Evolutionary conservation across 2,329 filamentous ascomycete genomes (phyloP), one percentile per base, ranked within the genome.

Genomic region (Ophiostoma triangulosporum): DNA sequence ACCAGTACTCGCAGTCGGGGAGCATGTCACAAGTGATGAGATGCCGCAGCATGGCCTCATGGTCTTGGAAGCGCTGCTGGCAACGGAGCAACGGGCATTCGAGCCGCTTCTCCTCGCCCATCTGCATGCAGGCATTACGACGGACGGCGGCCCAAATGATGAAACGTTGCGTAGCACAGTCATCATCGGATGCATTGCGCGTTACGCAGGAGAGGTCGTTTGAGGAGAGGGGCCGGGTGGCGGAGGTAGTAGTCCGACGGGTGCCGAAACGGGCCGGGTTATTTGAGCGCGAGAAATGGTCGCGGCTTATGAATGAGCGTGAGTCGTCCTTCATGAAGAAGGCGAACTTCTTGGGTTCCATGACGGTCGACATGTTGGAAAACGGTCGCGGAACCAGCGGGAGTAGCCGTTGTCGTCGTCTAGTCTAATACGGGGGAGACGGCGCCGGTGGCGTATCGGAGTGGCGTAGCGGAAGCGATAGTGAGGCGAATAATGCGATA

Each of bases 141-240:
- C 75, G 73, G 57, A 77, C 68, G 46, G 76, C 76, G 32, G 70
- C 72, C 76, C 76, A 79, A 51, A 75, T 73, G 59, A 79, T 72
- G 64, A 80, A 80, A 54, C 72, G 68, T 59, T 78, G 70, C 45
- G 73, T 68, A 20, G 72, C 72, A 60, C 76, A 78, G 59, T 76
- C 73, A 56, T 76, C 70, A 29, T 65, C 67, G 11, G 68, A 64
- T 22, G 69, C 70, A 14, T 48, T 29, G 11, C 32, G 27, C 9
- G 46, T 14, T 22, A 60, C 60, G 50, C 60, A 61, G 14, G 56
- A 60, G 29, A 51, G 20, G 20, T 49, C 36, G 15, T 53, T 54
- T 5, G 52, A 20, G 3, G 53, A 46, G 17, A 53, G 51, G 17
- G 55, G 54, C 15, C 56, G 55, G 11, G 51, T 52, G 35, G 20